Conservation (phyloP, 805 yeast species). For the Candida dendrica region DNA sequence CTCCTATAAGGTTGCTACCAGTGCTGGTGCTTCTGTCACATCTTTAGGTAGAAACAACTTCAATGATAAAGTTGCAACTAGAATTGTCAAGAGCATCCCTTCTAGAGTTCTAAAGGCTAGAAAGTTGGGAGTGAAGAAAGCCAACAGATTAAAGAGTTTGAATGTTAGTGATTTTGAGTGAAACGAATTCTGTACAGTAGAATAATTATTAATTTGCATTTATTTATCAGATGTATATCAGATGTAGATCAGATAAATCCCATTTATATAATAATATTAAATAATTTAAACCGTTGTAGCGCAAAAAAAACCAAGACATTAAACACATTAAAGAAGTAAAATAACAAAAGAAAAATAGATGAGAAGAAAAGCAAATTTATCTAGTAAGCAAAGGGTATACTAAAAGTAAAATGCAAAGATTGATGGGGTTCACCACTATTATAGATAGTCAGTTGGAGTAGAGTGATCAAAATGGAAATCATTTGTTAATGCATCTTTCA, state of each 20-base stretch:
- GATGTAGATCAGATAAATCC: neutral
- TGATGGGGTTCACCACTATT: too few relatives aligned
- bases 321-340: neutral
- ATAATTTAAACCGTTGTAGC: too few relatives aligned
- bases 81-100: neutral
- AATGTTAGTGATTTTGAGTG: neutral
- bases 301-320: neutral
- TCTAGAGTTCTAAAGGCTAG: neutral
- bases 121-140: neutral
- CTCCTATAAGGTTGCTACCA: slow-evolving; percentile 46
- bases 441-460: neutral
- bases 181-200: too few relatives aligned
- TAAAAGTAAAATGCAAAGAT: too few relatives aligned
- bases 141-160: slow-evolving; percentile 1
- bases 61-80: slow-evolving; percentile 4
- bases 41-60: slow-evolving; percentile 35
- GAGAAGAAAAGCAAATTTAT: neutral
- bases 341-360: neutral
- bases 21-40: slow-evolving; percentile 52
- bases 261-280: neutral
- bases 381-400: neutral
- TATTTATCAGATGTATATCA: neutral
- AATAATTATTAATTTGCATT: too few relatives aligned
- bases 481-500: slow-evolving; percentile 17
- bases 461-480: neutral